Base-by-base conservation (phyloP, 176 grass and related monocot genomes). In the Hordeum marinum region DNA sequence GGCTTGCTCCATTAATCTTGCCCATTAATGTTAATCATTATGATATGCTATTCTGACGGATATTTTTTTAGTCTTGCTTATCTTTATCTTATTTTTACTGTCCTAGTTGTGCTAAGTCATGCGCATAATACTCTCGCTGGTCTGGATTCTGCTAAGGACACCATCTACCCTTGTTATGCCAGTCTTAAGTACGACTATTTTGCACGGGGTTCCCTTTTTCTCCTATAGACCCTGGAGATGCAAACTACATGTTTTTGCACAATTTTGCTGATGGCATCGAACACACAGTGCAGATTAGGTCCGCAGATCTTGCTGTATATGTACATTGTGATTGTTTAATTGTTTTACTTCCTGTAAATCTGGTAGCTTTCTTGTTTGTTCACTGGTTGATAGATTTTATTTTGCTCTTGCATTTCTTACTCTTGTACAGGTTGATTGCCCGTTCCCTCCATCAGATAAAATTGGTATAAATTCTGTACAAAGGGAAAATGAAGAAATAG, bases 381-480 rank as follows among this genome's bases (percentile, higher is more conserved):
- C 14, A 32, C 41, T 64, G 58, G 20, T 78, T 48, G 27, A 13
- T 75, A 10, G 24, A 64, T 83, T 78, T 72, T 15, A 57, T 55
- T 78, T 67, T 27, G 13, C 55, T 65, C 9, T 74, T 50, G 20
- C 77, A 39, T 25, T 29, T 58, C 7, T 20, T 81, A 85, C 41
- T 75, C 9, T 86, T 32, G 25, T 83, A 52, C 73, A 98, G 93
- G 93, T 98, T 17, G 93, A 91, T 78, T 94, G 85, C 37, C 96
- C 89, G 18, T 89, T 92, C 24, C 93, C 93, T 54, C 93, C 93
- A 70, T 98, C 96, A n/a, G 89, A 98, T 88, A 95, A 95, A 85
- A 93, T 95, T 58, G 91, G 96, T 60, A 91, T 98, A 85, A 94
- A 95, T 85, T 95, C 93, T 26, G 93, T 95, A 46, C 96, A 98